Percentiles rank a stretch among this genome's conserved stretches.
phyloP scores from a whole-genome alignment of 257 asterid genomes.

The Henckelia pumila region DNA sequence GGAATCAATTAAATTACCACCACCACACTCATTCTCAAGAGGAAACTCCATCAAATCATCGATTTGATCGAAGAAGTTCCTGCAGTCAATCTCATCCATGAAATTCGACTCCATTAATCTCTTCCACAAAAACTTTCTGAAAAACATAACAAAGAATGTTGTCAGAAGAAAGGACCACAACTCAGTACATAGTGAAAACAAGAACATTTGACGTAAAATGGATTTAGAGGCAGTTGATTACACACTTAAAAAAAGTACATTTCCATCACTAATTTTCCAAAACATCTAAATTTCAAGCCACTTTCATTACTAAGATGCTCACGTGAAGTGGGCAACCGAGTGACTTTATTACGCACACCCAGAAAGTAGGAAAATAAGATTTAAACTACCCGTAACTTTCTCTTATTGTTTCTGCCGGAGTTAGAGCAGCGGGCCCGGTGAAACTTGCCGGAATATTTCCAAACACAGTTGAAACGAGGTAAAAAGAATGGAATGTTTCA shows the following conservation, averaged over 20 bases:
- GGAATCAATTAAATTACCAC: constrained; percentile 37
- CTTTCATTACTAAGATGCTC: neutral
- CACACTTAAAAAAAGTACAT: neutral
- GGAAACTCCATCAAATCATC: constrained; percentile 94
- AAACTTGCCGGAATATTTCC: too few species aligned
- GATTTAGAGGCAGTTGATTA: constrained; percentile 24
- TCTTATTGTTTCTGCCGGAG: too few species aligned
- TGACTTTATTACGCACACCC: constrained; percentile 26
- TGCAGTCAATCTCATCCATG: constrained; percentile 72
- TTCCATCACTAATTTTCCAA: too few species aligned
- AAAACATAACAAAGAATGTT: neutral
- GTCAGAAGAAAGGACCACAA: constrained; percentile 1
- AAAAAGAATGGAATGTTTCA: too few species aligned
- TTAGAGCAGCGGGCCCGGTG: too few species aligned
- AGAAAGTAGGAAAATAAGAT: too few species aligned
- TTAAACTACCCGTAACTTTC: too few species aligned
- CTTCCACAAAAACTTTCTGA: constrained; percentile 24
- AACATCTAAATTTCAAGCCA: too few species aligned
- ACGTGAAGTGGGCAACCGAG: neutral
- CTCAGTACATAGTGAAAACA: neutral
- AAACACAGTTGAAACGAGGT: too few species aligned
- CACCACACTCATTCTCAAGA: constrained; percentile 54
- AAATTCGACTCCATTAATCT: constrained; percentile 53
- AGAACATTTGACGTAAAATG: constrained; percentile 10
- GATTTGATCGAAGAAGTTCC: constrained; percentile 81